Evolutionary conservation across 2,329 filamentous ascomycete genomes (phyloP).

Genomic region (Penicillium capsulatum): DNA sequence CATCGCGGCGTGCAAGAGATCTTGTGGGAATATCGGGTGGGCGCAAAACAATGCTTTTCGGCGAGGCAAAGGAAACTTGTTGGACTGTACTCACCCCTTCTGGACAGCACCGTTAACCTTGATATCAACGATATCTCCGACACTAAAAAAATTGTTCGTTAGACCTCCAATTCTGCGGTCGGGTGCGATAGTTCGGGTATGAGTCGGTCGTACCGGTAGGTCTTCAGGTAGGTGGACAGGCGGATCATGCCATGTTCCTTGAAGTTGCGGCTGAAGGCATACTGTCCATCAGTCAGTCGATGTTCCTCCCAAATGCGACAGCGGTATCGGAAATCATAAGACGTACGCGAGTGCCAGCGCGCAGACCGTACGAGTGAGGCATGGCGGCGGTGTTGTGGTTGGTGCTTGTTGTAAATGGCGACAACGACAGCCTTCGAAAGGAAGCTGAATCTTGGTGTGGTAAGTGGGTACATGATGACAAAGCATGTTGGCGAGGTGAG

Average conservation of each 20-base stretch:
- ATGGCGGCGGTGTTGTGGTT: slow-evolving; percentile 59
- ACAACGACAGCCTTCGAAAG: slow-evolving; percentile 26
- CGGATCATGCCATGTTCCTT: slow-evolving; percentile 92
- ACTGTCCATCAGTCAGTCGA: slow-evolving; percentile 49
- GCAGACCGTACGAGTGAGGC: slow-evolving; percentile 84
- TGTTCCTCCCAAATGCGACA: slow-evolving; percentile 16
- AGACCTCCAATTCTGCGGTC: slow-evolving; percentile 32
- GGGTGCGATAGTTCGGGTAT: slow-evolving; percentile 11
- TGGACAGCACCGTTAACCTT: slow-evolving; percentile 98
- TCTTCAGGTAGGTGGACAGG: slow-evolving; percentile 88
- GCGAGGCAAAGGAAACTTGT: slow-evolving; percentile 9
- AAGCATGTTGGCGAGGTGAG: too few species aligned
- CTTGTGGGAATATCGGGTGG: slow-evolving; percentile 3
- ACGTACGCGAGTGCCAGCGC: slow-evolving; percentile 78
- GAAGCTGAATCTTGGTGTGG: slow-evolving; percentile 7
- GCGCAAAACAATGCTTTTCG: neutral
- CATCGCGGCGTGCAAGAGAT: neutral
- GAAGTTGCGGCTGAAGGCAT: slow-evolving; percentile 92
- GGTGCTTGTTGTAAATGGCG: slow-evolving; percentile 38
- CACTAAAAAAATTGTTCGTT: slow-evolving; percentile 54
- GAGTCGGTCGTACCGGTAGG: slow-evolving; percentile 68
- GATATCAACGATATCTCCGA: slow-evolving; percentile 98
- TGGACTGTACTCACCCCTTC: slow-evolving; percentile 71
- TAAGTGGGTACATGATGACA: too few species aligned
- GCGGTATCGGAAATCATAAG: slow-evolving; percentile 12